Base-by-base conservation (phyloP, 257 asterid genomes). In the Dorcoceras hygrometricum region DNA sequence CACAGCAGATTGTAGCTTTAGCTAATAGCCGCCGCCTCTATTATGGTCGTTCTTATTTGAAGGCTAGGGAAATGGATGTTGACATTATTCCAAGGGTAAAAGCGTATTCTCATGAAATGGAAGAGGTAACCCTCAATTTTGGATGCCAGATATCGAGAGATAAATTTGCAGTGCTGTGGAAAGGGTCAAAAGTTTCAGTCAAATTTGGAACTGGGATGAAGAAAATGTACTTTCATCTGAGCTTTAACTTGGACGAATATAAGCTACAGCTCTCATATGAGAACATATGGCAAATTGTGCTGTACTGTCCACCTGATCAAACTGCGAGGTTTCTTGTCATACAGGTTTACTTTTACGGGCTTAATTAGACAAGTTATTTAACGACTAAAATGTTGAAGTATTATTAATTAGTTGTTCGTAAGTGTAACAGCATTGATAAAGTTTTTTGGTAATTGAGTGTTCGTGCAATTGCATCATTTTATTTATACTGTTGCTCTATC, bases 251-350 rank as follows among this genome's bases (percentile, higher is more conserved):
- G 8, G 63, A 29, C 29, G 79, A 83, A 2, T 87, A 87, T 77
- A 86, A 74, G 82, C 96, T 92, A 67, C 94, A 92, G 75, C 91
- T 92, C 25, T 83, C 83, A 7, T 68, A 77, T 71, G 94, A 88
- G 64, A 88, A 78, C 76, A 75, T 93, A 61, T 83, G 97, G 96
- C 82, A 88, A 81, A 76, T 88, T 16, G 85, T 83, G 73, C 73
- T 86, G 4, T 82, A 73, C 71, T 36, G 60, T 63, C 63, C 86
- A 31, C 59, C 12, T 63, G 64, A 69, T 68, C 82, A 31, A 66
- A 53, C 58, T 19, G 57, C 59, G 16, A 81, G 74, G 71, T 36
- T 72, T 70, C 87, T 93, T 48, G 82, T 86, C 75, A 71, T 93
- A 73, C 97, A 90, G 99, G 99, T 93, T 7, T 61, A 39, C 10